These are phyloP conservation scores for Antitrichia curtipendula DNA, from an alignment of 225 moss, liverwort and hornwort species.

Conservation along the genomic window DNA sequence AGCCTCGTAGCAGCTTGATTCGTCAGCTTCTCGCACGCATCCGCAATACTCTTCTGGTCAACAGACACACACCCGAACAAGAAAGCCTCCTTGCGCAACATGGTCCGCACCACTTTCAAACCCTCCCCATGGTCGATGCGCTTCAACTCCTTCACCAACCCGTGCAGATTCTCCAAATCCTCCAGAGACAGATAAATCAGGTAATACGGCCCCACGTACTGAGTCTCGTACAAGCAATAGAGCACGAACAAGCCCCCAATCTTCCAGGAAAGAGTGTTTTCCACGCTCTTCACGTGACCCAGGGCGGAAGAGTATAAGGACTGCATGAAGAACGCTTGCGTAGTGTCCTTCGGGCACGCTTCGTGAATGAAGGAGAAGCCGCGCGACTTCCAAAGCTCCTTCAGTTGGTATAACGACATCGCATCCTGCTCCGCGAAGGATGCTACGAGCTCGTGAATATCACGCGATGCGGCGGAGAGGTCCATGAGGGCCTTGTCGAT, in stretches of 20 bases:
- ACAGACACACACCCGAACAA: conserved; percentile 82
- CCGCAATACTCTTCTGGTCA: conserved; percentile 78
- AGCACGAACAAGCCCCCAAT: conserved; percentile 68
- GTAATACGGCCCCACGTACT: conserved; percentile 42
- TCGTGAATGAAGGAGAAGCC: conserved; percentile 91
- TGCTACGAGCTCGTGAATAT: conserved; percentile 26
- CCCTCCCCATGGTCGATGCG: conserved; percentile 25
- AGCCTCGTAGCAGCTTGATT: conserved; percentile 51
- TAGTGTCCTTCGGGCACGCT: conserved; percentile 85
- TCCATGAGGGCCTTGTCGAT: conserved; percentile 2
- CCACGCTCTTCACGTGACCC: conserved; percentile 39
- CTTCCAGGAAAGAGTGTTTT: conserved; percentile 32
- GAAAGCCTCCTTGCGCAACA: conserved; percentile 58
- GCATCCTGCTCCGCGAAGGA: conserved; percentile 28
- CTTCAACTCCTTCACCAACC: conserved; percentile 48
- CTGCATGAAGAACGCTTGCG: conserved; percentile 66
- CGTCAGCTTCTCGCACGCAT: conserved; percentile 57
- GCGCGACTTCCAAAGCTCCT: conserved; percentile 57
- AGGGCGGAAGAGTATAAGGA: conserved; percentile 72
- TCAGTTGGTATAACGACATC: conserved; percentile 40
- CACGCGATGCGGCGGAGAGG: conserved; percentile 32
- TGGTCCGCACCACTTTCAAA: conserved; percentile 51
- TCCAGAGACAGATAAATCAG: conserved; percentile 70
- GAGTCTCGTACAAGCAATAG: conserved; percentile 73
- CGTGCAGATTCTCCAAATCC: conserved; percentile 56